Evolutionary conservation across 2,329 filamentous ascomycete species (phyloP), one percentile per base, ranked within the genome.

Genomic region (Aureobasidium musti): DNA sequence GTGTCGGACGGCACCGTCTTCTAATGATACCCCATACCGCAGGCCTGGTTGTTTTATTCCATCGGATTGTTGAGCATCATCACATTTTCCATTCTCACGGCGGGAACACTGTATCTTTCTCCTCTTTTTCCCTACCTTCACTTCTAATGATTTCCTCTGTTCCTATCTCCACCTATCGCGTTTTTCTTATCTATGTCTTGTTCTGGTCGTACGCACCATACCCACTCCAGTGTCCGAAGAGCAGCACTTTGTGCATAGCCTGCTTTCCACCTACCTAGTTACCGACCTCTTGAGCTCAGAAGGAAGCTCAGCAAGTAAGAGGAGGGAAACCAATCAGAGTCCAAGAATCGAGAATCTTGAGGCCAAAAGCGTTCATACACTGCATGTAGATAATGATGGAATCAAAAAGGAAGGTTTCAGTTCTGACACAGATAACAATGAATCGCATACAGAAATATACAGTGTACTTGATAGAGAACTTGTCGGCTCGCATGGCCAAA

Each of bases 1-100:
- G 86, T 96, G 71, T 97, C 92, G 70, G 95, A 99, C 77, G 95
- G 95, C 69, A 98, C 95, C 28, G 91, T 99, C 71, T 98, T 99
- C 77, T 97, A 87, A 79, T 63, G 77, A 79, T 79, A 79, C 77
- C 77, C 78, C 35, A 30, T 26, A 64, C 61, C 35, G 61, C 61
- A 64, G 47, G 61, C 61, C 47, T 54, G 49, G 52, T 50, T 53
- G 35, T 54, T 65, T 65, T 65, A 50, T 63, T 63, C 59, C 7
- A 28, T 41, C 49, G 43, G 45, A 50, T 63, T 63, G 59, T 63
- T 33, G 41, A 63, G 26, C 59, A 63, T 50, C 56, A 47, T 26
- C 30, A 45, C 26, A 30, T 33, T 61, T 61, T 52, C 21, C 28
- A 35, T 61, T 61, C 57, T 61, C 41, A 61, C 57, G 41, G 57